Conservation (phyloP, 768 basidiomycete species). For the Podaxis sp. region DNA sequence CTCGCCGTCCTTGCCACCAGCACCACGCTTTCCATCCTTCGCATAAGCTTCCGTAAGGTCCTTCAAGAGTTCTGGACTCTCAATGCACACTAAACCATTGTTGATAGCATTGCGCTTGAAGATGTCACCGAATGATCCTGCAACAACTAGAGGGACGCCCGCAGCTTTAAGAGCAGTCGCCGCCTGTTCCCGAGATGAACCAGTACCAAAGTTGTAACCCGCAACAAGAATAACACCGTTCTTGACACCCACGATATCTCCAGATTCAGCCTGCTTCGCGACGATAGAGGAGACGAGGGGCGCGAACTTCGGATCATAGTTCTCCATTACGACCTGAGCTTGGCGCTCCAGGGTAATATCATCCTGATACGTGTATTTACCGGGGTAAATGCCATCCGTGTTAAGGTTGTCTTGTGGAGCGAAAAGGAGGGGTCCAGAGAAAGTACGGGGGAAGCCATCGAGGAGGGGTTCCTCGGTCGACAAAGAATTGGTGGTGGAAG, state of each 20-base stretch:
- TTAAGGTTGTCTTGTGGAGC: constrained; percentile 96
- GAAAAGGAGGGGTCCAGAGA: constrained; percentile 86
- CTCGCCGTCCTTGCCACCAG: constrained; percentile 78
- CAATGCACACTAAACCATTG: constrained; percentile 93
- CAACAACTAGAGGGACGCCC: constrained; percentile 88
- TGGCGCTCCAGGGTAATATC: constrained; percentile 95
- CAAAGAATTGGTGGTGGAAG: constrained; percentile 24
- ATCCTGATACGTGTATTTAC: constrained; percentile 99
- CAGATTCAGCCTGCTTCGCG: constrained; percentile 17
- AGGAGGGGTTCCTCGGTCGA: constrained; percentile 55
- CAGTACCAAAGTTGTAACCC: constrained; percentile 98
- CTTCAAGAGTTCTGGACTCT: constrained; percentile 82
- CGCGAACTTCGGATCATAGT: constrained; percentile 92
- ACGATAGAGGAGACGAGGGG: constrained; percentile 54
- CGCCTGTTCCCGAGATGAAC: constrained; percentile 97
- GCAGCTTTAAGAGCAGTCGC: constrained; percentile 96
- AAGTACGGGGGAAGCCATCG: constrained; percentile 76
- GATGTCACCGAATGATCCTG: constrained; percentile 99
- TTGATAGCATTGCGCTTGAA: constrained; percentile 99
- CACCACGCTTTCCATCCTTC: constrained; percentile 67
- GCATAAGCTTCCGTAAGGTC: constrained; percentile 78
- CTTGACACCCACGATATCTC: constrained; percentile 27
- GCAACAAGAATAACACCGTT: constrained; percentile 78
- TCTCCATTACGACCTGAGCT: constrained; percentile 98
- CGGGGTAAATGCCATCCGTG: constrained; percentile 98